A percentile compares a stretch with the other conserved stretches of the same genome.
Conservation (phyloP, 768 basidiomycete genomes). For the Boletus sp. region DNA sequence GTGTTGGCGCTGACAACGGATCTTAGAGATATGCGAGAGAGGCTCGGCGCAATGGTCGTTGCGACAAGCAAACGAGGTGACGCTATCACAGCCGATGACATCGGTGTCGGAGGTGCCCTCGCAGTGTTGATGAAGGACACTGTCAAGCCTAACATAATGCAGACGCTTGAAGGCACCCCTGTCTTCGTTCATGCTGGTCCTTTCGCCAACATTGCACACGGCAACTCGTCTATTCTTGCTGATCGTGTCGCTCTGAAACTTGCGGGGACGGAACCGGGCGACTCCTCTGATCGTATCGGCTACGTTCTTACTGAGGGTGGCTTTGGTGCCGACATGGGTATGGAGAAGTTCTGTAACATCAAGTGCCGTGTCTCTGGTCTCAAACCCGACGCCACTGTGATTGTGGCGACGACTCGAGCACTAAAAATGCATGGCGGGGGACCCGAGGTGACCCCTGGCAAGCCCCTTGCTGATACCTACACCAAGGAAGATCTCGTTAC, state of each 20-base stretch:
- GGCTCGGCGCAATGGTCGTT: slow-evolving; percentile 95
- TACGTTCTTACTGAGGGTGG: slow-evolving; percentile 98
- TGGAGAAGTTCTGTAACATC: slow-evolving; percentile 99
- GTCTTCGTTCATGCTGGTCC: slow-evolving; percentile 99
- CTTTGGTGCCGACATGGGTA: slow-evolving; percentile 98
- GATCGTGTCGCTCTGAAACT: slow-evolving; percentile 96
- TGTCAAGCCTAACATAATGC: slow-evolving; percentile 99
- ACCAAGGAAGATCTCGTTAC: slow-evolving; percentile 89
- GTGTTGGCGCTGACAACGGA: slow-evolving; percentile 89
- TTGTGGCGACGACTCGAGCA: slow-evolving; percentile 96
- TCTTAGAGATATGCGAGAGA: slow-evolving; percentile 86
- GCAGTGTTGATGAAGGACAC: slow-evolving; percentile 98
- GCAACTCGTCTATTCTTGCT: slow-evolving; percentile 98
- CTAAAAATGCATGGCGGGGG: slow-evolving; percentile 99
- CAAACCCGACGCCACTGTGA: slow-evolving; percentile 88
- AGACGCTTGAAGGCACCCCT: slow-evolving; percentile 96
- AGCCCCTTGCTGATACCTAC: slow-evolving; percentile 90
- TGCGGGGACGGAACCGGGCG: slow-evolving; percentile 91
- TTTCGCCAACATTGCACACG: slow-evolving; percentile 98
- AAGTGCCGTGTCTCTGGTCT: slow-evolving; percentile 94
- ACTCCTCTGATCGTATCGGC: slow-evolving; percentile 73
- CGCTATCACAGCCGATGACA: slow-evolving; percentile 92
- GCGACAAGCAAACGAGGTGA: slow-evolving; percentile 89
- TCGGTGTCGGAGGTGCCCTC: slow-evolving; percentile 92
- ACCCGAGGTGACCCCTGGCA: slow-evolving; percentile 94